Base-by-base conservation (phyloP, 345 rosid genomes). In the Schrenkiella parvula region DNA sequence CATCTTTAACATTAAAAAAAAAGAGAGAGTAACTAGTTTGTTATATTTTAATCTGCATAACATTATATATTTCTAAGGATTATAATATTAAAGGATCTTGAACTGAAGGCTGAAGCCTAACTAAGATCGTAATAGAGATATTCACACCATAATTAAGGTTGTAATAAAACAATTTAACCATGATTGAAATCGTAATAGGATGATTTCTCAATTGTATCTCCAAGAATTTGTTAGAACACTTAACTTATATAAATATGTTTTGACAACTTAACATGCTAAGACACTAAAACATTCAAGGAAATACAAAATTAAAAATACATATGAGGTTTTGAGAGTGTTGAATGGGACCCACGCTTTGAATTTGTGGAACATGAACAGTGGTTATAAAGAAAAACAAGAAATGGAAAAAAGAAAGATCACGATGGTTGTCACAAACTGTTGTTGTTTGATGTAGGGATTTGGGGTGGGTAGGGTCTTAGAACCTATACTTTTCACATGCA, bases 381-480 rank as follows among this genome's bases (percentile, higher is more conserved):
- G 66, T 48, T 56, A 64, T 18, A 29, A 21, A 70, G 44, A 62
- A 68, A 51, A 68, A 42, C 29, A 62, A 63, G 41, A 23, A 69
- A 25, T 22, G 22, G 26, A 44, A 41, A 58, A 60, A 53, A 9
- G 44, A 70, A 57, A 70, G 67, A 70, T 70, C 80, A 76, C 80
- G 76, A 70, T 70, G 80, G 80, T 39, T 76, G 80, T 76, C 76
- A 64, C 79, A 63, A 69, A 68, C 70, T 70, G 75, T 53, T 61
- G 74, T 52, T 52, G 58, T 34, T 43, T 61, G 65, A 56, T 64
- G 66, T 76, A 68, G 67, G 80, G 80, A 26, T 66, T 64, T 56
- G 50, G 35, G 51, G 69, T 60, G 63, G 50, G 70, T 68, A 62
- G 74, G 78, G 78, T 74, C 73, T 35, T 63, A 64, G 64, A 64